Evolutionary conservation across 139 green algal species (phyloP).

Genomic region (Limnomonas spitsbergensis): DNA sequence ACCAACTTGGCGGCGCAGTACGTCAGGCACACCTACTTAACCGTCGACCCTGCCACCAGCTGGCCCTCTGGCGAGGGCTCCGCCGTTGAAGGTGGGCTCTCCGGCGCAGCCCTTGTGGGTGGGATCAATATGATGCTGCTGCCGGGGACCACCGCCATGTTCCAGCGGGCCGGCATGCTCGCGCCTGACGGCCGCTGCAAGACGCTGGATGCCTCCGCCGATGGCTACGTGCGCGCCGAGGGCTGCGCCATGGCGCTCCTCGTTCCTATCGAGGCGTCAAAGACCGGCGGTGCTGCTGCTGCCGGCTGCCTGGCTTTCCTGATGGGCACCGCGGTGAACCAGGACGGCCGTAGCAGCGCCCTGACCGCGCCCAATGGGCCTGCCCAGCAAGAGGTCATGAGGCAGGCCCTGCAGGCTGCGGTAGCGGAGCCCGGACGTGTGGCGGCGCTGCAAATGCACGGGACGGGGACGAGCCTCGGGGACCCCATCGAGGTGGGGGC

Average conservation of each 20-base stretch:
- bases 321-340: conserved; percentile 32
- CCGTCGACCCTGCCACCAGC: background rate
- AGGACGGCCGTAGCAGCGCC: conserved; percentile 83
- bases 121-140: conserved; percentile 77
- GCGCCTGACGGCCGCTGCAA: conserved; percentile 79
- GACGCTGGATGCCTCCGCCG: conserved; percentile 71
- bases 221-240: conserved; percentile 77
- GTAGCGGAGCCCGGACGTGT: conserved; percentile 31
- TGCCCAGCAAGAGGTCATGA: conserved; percentile 77
- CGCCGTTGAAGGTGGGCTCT: too few relatives aligned
- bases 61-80: background rate
- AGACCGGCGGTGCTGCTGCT: background rate
- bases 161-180: conserved; percentile 64
- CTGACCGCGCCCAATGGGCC: conserved; percentile 87
- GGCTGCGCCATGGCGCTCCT: conserved; percentile 36
- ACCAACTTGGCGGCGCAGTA: conserved; percentile 45
- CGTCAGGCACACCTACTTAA: background rate
- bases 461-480: conserved; percentile 76
- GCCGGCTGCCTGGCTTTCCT: conserved; percentile 10
- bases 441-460: conserved; percentile 67
- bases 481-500: conserved; percentile 89
- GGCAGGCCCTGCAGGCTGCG: conserved; percentile 34
- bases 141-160: conserved; percentile 70
- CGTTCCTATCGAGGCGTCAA: background rate
- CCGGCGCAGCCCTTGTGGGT: conserved; percentile 42